These are phyloP conservation scores for Trichoderma simmonsii DNA, from an alignment of 2,329 filamentous ascomycete genomes.

Conservation along the genomic window DNA sequence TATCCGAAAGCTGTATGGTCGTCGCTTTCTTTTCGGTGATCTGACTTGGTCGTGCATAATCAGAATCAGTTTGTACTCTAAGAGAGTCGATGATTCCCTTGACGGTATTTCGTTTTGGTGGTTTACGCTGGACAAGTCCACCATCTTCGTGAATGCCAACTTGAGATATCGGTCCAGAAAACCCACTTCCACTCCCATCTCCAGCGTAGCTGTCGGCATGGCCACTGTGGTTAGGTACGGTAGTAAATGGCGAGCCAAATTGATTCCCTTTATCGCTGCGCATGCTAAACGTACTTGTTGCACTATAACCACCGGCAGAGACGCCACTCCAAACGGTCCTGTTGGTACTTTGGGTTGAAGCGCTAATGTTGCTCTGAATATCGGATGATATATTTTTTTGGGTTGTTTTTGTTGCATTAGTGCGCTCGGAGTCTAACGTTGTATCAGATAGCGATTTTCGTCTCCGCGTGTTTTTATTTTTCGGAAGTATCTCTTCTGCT, in stretches of 20 bases:
- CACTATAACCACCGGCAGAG: conserved; percentile 87
- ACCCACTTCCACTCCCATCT: conserved; percentile 16
- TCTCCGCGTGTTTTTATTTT: conserved; percentile 51
- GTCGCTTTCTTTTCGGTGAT: no score
- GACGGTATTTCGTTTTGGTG: conserved; percentile 53
- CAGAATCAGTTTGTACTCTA: no score
- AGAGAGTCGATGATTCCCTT: no score
- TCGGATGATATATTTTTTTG: conserved; percentile 74
- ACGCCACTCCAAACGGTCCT: conserved; percentile 90
- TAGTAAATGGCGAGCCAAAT: conserved; percentile 65
- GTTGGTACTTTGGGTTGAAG: conserved; percentile 74
- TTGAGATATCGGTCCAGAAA: conserved; percentile 60
- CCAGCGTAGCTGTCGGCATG: conserved; percentile 57
- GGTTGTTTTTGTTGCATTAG: conserved; percentile 84
- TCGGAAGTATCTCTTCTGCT: conserved; percentile 39
- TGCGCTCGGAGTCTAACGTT: conserved; percentile 66
- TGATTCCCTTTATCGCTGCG: conserved; percentile 55
- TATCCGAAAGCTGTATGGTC: no score
- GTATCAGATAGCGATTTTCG: conserved; percentile 80
- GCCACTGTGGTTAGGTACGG: conserved; percentile 84
- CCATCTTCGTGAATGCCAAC: conserved; percentile 66
- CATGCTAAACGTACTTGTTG: conserved; percentile 75
- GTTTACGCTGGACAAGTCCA: conserved; percentile 71
- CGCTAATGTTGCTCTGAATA: conserved; percentile 68
- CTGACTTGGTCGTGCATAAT: no score